Conservation (phyloP, 2,329 filamentous ascomycete genomes). For the Diaporthe nobilis region DNA sequence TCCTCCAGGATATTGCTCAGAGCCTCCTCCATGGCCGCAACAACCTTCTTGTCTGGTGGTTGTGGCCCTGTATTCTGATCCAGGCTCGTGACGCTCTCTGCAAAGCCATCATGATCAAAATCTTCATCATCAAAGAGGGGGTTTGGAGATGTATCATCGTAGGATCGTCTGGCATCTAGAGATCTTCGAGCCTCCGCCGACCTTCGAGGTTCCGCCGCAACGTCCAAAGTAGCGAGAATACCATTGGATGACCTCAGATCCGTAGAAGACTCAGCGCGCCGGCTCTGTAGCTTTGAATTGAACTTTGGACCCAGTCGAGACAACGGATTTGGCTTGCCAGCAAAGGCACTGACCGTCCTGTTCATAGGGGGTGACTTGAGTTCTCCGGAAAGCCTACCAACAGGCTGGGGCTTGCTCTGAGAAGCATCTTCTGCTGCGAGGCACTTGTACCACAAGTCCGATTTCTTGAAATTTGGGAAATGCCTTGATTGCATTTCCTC, state of each 20-base stretch:
- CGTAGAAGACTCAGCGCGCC: constrained; percentile 62
- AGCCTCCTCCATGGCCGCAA: constrained; percentile 93
- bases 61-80: constrained; percentile 77
- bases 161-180: constrained; percentile 41
- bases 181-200: constrained; percentile 58
- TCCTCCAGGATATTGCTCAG: constrained; percentile 93
- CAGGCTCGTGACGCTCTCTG: constrained; percentile 82
- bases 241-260: constrained; percentile 58
- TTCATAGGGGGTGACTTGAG: constrained; percentile 33
- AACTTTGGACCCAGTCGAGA: constrained; percentile 58
- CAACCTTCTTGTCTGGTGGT: constrained; percentile 81
- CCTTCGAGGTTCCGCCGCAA: constrained; percentile 64
- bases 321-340: constrained; percentile 60
- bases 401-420: constrained; percentile 45
- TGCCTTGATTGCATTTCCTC: constrained; percentile 87
- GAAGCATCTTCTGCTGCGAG: constrained; percentile 86
- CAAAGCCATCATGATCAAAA: constrained; percentile 77
- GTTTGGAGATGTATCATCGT: constrained; percentile 71
- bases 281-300: constrained; percentile 49
- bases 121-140: constrained; percentile 88
- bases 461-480: constrained; percentile 89
- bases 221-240: constrained; percentile 57
- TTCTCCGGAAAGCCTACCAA: constrained; percentile 34
- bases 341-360: constrained; percentile 36
- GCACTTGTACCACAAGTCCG: constrained; percentile 96